Evolutionary conservation across 2,329 filamentous ascomycete genomes (phyloP).

Genomic region (Cladosporium austrohemisphaericum): DNA sequence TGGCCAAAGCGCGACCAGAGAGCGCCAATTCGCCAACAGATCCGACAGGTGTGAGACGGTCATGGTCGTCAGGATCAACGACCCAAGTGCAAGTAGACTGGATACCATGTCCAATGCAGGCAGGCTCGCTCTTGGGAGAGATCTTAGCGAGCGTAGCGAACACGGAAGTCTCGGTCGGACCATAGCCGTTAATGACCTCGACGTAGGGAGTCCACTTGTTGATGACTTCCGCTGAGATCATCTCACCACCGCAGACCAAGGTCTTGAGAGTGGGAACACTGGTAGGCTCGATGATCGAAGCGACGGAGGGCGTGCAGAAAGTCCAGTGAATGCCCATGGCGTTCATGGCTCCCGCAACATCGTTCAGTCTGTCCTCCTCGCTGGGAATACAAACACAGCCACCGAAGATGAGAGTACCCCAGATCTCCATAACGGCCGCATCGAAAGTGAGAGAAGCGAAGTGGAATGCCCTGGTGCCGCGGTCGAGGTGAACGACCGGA

Average conservation of each 20-base stretch:
- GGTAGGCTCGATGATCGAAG: conserved; percentile 37
- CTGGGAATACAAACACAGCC: conserved; percentile 48
- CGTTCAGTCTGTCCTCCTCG: conserved; percentile 44
- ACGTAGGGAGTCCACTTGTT: conserved; percentile 19
- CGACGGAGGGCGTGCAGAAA: conserved; percentile 45
- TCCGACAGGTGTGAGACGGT: conserved; percentile 16
- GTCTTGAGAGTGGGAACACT: conserved; percentile 40
- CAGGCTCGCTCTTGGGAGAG: neutral
- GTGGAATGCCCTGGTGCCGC: conserved; percentile 16
- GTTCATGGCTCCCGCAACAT: conserved; percentile 43
- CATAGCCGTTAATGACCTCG: conserved; percentile 21
- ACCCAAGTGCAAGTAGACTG: conserved; percentile 15
- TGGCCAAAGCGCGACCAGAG: conserved; percentile 20
- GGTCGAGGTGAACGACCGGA: neutral
- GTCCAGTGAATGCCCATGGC: conserved; percentile 40
- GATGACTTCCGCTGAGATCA: conserved; percentile 21
- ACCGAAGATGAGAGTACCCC: conserved; percentile 39
- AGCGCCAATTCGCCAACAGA: conserved; percentile 20
- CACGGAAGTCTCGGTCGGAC: conserved; percentile 21
- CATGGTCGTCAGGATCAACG: conserved; percentile 19
- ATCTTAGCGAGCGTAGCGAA: conserved; percentile 14
- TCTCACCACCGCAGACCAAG: conserved; percentile 32
- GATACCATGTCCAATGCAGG: conserved; percentile 15
- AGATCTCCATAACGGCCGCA: conserved; percentile 35
- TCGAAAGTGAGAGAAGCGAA: conserved; percentile 19